Evolutionary conservation across 75 land plant species (phyloP).

Genomic region (Picea glauca): DNA sequence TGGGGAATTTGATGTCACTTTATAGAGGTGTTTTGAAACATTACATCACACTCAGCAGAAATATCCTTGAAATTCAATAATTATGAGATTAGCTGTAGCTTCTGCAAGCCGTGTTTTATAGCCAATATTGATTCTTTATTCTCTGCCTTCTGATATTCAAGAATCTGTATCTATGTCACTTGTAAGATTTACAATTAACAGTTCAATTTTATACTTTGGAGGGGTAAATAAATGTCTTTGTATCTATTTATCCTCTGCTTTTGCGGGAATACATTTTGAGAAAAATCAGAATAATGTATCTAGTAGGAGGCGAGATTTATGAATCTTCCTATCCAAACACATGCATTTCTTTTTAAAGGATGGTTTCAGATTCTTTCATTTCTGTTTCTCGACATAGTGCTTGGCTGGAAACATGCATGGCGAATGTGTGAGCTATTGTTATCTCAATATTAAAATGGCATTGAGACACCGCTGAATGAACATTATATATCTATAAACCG

Average conservation of each 20-base stretch:
- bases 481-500: too few relatives aligned
- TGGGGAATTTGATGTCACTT: neutral
- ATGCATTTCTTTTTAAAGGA: too few relatives aligned
- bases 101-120: neutral
- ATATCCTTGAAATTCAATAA: neutral
- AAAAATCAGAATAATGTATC: neutral
- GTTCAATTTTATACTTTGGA: neutral
- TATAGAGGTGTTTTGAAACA: neutral
- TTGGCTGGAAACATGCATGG: too few relatives aligned
- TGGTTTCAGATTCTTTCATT: too few relatives aligned
- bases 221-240: neutral
- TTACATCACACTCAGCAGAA: neutral
- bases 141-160: neutral
- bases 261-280: neutral
- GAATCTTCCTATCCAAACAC: too few relatives aligned
- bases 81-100: slow-evolving; percentile 1
- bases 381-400: too few relatives aligned
- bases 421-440: too few relatives aligned
- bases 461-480: too few relatives aligned
- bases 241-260: neutral
- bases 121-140: neutral
- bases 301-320: too few relatives aligned
- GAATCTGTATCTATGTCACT: neutral
- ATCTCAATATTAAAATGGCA: too few relatives aligned
- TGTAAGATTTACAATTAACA: neutral